Conservation (phyloP, 2,329 filamentous ascomycete genomes). For the Biscogniauxia sp. region DNA sequence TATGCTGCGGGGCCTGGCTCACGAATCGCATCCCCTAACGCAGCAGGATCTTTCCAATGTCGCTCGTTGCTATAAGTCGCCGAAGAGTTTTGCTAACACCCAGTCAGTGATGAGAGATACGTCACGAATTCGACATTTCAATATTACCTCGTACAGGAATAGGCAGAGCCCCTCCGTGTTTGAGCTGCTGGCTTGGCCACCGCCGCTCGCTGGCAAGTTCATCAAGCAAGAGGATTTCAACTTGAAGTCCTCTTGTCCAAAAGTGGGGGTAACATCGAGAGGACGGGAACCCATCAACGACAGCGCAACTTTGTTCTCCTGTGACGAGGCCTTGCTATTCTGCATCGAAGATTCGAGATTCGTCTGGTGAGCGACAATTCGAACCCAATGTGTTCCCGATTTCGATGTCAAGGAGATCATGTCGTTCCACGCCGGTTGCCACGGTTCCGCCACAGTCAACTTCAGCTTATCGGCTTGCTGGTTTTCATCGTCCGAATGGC, state of each 20-base stretch:
- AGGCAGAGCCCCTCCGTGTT: slow-evolving; percentile 44
- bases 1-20: slow-evolving; percentile 47
- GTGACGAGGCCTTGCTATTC: slow-evolving; percentile 11
- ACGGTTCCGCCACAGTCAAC: slow-evolving; percentile 38
- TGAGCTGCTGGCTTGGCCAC: slow-evolving; percentile 25
- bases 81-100: slow-evolving; percentile 44
- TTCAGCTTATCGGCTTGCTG: slow-evolving; percentile 21
- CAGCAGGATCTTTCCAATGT: slow-evolving; percentile 37
- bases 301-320: slow-evolving; percentile 32
- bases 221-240: slow-evolving; percentile 45
- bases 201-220: slow-evolving; percentile 33
- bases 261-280: slow-evolving; percentile 37
- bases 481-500: slow-evolving; percentile 23
- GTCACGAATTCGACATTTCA: not conserved
- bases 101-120: slow-evolving; percentile 3
- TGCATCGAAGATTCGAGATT: slow-evolving; percentile 37
- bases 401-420: slow-evolving; percentile 40
- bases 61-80: slow-evolving; percentile 32
- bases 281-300: slow-evolving; percentile 40
- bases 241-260: slow-evolving; percentile 37
- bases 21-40: slow-evolving; percentile 37
- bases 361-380: slow-evolving; percentile 46
- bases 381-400: slow-evolving; percentile 37
- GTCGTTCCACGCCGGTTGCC: slow-evolving; percentile 52
- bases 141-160: slow-evolving; percentile 53